These are phyloP conservation scores for Penicillium simplicissimum DNA, from an alignment of 495 filamentous ascomycete species.

Conservation along the genomic window DNA sequence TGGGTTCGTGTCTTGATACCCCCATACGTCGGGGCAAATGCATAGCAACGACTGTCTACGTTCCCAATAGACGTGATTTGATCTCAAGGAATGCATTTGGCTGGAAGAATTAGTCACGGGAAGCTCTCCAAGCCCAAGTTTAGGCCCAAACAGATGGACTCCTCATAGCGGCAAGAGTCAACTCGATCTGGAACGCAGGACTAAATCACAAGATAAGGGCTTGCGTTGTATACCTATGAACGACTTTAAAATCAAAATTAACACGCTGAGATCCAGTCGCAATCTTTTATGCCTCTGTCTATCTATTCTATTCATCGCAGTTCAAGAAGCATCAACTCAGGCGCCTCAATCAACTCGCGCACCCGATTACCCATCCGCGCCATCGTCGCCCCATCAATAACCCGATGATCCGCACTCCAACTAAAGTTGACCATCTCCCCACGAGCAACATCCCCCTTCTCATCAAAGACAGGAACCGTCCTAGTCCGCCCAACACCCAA, in stretches of 20 bases:
- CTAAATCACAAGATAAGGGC: no score
- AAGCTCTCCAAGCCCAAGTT: background rate
- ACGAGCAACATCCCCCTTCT: slow-evolving; percentile 82
- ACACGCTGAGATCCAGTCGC: background rate
- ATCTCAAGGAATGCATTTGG: slow-evolving; percentile 11
- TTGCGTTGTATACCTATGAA: no score
- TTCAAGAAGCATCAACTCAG: slow-evolving; percentile 74
- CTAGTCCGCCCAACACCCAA: slow-evolving; percentile 82
- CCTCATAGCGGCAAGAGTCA: background rate
- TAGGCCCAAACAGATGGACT: background rate
- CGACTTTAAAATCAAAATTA: background rate
- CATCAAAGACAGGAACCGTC: slow-evolving; percentile 67
- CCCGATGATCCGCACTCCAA: slow-evolving; percentile 95
- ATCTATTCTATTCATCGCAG: slow-evolving; percentile 39
- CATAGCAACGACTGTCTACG: slow-evolving; percentile 1
- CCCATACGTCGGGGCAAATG: slow-evolving; percentile 6
- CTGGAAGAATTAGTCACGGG: background rate
- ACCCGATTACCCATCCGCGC: slow-evolving; percentile 84
- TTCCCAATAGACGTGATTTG: slow-evolving; percentile 1
- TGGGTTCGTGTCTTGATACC: slow-evolving; percentile 19
- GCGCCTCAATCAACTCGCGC: slow-evolving; percentile 73
- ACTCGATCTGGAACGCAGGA: no score
- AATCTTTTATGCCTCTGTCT: slow-evolving; percentile 2
- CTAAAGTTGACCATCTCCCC: slow-evolving; percentile 91
- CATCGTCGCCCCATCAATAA: slow-evolving; percentile 93